Base-by-base conservation (phyloP, 352 stramenopile genomes). In the Globisporangium radiosum region DNA sequence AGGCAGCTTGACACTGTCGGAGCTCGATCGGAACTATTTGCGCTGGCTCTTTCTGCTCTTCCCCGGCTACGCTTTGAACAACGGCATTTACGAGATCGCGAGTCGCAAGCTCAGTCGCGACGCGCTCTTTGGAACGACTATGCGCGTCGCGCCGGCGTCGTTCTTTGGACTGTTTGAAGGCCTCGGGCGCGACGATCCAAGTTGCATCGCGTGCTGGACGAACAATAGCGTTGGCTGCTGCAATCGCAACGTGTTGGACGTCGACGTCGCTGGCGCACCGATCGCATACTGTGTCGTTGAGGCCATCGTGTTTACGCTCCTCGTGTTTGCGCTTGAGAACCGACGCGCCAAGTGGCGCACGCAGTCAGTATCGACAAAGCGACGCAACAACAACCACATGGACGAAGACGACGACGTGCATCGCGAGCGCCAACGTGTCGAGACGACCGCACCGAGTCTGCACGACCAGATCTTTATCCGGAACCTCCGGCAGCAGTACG, bases 291-390 rank as follows among this genome's bases (percentile, higher is more conserved):
- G 63, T 3, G 7, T 73, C 7, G 2, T 71, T 9, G 77, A 90
- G 40, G 71, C 76, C 7, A 1, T 76, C 11, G 15, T 87, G 10
- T 71, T 88, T 33, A 73, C 75, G 9, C 38, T 55, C 0, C 64
- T 86, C 9, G 73, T 90, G 15, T 78, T 86, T 14, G 51, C 76
- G 7, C 39, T 79, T 15, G 74, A 87, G 44, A 70, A 71, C 38
- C 64, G 71, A 25, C 64, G 58, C 8, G 47, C 78, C 0, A 47
- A 51, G n/a, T 88, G 75, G 78, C 33, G 44, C 39, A 25, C 25
- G 25, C 25, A 25, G 25, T 25, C 25, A 5, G 61, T 40, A 17
- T 42, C 15, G 17, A 51, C 4, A 19, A 7, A 53, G 47, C 42
- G 0, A 49, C 2, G 56, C n/a, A 9, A 60, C 33, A 7, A 19